Base-by-base conservation (phyloP, 208 protist genomes). In the Naegleria fowleri region DNA sequence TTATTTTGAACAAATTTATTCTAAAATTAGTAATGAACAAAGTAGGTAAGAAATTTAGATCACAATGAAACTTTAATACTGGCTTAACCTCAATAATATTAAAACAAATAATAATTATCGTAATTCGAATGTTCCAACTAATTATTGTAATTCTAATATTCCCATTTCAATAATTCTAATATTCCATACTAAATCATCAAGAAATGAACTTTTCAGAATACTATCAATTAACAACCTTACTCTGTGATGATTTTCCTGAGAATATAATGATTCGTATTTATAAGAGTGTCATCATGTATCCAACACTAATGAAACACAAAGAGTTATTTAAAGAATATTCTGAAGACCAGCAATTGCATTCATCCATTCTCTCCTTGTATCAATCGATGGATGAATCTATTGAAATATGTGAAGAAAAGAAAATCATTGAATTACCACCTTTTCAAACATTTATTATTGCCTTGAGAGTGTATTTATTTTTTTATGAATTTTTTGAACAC, bases 1-100 rank as follows among this genome's bases (percentile, higher is more conserved):
- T 84, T 40, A 41, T 41, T 84, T 84, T 39, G 76, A 84, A 40
- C 76, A 84, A 16, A 84, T 84, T 33, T 84, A 84, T 84, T 84
- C 76, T 3, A 84, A 84, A 33, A 84, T 84, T 16, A 84, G 76
- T 40, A 40, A 84, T 33, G 76, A 84, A 41, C 76, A 84, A 33
- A 84, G 76, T 84, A 84, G 15, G 76, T 84, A 6, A 84, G 33
- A 29, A 83, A 11, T 83, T 83, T 83, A 19, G 51, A 5, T 15
- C 5, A 19, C 51, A 58, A 19, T 15, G 15, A 5, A 58, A 58
- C 51, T 58, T 58, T n/a, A n/a, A n/a, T n/a, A n/a, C n/a, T n/a
- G n/a, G n/a, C n/a, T n/a, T n/a, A n/a, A n/a, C n/a, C n/a, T n/a
- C n/a, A n/a, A n/a, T n/a, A n/a, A n/a, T n/a, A n/a, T n/a, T n/a